A percentile compares a stretch with the other conserved stretches of the same genome.
phyloP scores from a whole-genome alignment of 2,329 filamentous ascomycete species.

The Paracorniculantispora psalliotae region DNA sequence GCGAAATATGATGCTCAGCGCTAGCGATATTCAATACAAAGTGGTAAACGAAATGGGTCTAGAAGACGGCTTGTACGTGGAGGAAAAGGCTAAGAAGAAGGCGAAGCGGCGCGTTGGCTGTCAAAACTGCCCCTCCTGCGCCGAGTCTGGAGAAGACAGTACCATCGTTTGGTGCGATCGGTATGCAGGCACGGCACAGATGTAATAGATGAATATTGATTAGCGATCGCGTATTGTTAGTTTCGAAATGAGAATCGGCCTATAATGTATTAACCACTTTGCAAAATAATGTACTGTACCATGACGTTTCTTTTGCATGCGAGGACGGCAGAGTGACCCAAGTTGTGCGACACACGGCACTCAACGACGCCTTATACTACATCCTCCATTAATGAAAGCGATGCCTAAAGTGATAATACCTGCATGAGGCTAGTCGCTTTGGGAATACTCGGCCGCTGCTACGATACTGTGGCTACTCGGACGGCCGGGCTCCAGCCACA shows the following conservation, averaged over 20 bases:
- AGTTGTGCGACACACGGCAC: not conserved
- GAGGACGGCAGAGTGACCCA: too few species aligned
- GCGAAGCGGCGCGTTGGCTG: not conserved
- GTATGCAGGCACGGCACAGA: not conserved
- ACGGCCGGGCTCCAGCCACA: too few species aligned
- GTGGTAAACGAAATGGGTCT: not conserved
- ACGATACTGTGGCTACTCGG: not conserved
- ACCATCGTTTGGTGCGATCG: not conserved
- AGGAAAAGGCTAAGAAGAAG: not conserved
- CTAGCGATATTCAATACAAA: not conserved
- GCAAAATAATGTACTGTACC: too few species aligned
- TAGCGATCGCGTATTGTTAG: not conserved
- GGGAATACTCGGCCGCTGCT: not conserved
- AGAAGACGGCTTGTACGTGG: not conserved
- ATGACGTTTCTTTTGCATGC: too few species aligned
- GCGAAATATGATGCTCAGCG: not conserved
- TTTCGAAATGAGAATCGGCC: not conserved
- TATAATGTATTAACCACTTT: not conserved
- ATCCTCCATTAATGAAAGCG: not conserved
- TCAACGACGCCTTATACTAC: not conserved
- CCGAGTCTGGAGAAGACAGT: not conserved
- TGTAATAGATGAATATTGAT: not conserved
- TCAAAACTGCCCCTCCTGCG: not conserved
- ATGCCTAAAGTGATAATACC: not conserved
- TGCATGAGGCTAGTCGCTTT: not conserved